A percentile compares a stretch with the other conserved stretches of the same genome.
Conservation (phyloP, 208 protist genomes). For the Leishmania gerbilli region DNA sequence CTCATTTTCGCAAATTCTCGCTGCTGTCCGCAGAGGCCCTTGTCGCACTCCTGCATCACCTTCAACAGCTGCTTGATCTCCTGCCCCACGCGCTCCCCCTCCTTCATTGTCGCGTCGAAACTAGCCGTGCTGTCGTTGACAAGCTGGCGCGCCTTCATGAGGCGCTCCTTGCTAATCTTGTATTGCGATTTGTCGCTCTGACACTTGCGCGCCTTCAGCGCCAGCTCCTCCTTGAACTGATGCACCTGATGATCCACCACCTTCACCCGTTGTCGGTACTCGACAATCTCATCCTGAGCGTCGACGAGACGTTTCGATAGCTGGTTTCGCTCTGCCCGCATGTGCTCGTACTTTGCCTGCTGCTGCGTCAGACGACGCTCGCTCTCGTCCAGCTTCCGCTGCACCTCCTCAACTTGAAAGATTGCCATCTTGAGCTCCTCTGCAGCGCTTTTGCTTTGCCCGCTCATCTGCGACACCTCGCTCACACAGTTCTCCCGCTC, state of each 20-base stretch:
- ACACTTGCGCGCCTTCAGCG: conserved; percentile 82
- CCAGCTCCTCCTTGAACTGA: conserved; percentile 96
- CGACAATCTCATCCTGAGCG: conserved; percentile 97
- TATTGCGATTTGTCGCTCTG: conserved; percentile 55
- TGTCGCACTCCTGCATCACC: conserved; percentile 94
- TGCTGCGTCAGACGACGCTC: conserved; percentile 67
- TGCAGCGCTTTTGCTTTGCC: conserved; percentile 80
- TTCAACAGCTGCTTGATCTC: conserved; percentile 96
- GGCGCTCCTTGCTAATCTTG: conserved; percentile 65
- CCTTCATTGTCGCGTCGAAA: conserved; percentile 54
- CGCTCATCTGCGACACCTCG: conserved; percentile 85
- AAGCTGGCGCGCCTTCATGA: conserved; percentile 70
- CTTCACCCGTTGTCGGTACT: conserved; percentile 97
- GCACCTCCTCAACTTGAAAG: conserved; percentile 91
- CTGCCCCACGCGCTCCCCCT: conserved; percentile 62
- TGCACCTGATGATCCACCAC: conserved; percentile 97
- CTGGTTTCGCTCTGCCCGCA: conserved; percentile 96
- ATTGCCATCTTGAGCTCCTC: conserved; percentile 94
- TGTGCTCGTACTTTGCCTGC: conserved; percentile 93
- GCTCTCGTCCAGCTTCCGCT: conserved; percentile 96
- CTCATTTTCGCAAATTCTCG: conserved; percentile 95
- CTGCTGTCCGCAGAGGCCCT: conserved; percentile 86
- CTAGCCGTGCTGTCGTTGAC: conserved; percentile 67
- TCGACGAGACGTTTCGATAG: conserved; percentile 98
- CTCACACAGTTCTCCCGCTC: conserved; percentile 88